phyloP scores from a whole-genome alignment of 495 filamentous ascomycete species.

The Penicillium parvum region DNA sequence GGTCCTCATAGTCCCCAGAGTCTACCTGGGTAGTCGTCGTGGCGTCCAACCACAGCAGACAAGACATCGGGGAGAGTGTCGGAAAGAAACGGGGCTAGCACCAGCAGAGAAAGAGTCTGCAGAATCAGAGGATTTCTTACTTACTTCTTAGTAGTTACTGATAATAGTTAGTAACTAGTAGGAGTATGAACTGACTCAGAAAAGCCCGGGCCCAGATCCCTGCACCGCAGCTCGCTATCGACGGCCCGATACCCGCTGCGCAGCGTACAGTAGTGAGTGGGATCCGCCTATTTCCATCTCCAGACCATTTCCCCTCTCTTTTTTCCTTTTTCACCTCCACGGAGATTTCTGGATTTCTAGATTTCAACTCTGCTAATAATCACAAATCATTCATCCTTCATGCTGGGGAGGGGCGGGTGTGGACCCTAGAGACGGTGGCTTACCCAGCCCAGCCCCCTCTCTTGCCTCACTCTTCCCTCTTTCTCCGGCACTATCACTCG shows the following conservation, averaged over 20 bases:
- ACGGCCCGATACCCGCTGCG: constrained; percentile 34
- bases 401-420: not conserved
- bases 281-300: not conserved
- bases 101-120: no score
- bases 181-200: not conserved
- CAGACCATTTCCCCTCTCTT: not conserved
- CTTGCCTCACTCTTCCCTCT: not conserved
- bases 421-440: no score
- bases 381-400: no score
- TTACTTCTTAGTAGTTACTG: no score
- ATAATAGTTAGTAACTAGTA: no score
- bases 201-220: constrained; percentile 17
- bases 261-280: constrained; percentile 25
- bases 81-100: constrained; percentile 19
- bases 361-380: no score
- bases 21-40: no score
- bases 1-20: constrained; percentile 3
- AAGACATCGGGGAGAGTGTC: not conserved
- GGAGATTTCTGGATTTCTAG: not conserved
- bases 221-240: constrained; percentile 31
- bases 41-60: constrained; percentile 5
- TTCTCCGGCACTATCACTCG: no score
- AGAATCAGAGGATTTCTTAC: no score
- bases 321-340: not conserved
- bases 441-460: not conserved